Conservation (phyloP, 768 basidiomycete genomes). For the Tulasnella calospora region DNA sequence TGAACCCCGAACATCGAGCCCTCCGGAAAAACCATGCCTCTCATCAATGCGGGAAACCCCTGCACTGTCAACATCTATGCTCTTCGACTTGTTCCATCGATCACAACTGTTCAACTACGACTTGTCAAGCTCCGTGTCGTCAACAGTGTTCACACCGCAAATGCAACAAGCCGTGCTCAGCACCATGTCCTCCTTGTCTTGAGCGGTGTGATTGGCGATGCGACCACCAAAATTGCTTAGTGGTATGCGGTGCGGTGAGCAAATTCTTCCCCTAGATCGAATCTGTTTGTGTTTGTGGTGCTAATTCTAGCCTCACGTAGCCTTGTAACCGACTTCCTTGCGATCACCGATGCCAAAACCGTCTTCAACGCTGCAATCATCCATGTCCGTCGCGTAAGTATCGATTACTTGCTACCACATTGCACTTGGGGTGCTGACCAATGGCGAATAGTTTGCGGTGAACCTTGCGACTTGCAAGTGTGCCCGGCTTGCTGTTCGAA, state of each 20-base stretch:
- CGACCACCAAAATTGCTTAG: slow-evolving; percentile 50
- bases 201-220: slow-evolving; percentile 60
- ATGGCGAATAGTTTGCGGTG: slow-evolving; percentile 54
- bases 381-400: slow-evolving; percentile 12
- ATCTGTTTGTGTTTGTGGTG: not conserved
- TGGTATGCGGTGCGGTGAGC: slow-evolving; percentile 66
- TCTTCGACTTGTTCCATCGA: slow-evolving; percentile 43
- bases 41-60: slow-evolving; percentile 49
- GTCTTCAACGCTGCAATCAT: not conserved
- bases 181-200: slow-evolving; percentile 57
- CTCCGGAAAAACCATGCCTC: slow-evolving; percentile 37
- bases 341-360: not conserved
- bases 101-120: slow-evolving; percentile 45
- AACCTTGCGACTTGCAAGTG: slow-evolving; percentile 52
- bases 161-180: slow-evolving; percentile 49
- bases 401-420: not conserved
- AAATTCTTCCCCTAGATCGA: not conserved
- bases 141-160: slow-evolving; percentile 52
- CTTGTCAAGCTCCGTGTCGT: slow-evolving; percentile 48
- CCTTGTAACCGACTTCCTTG: slow-evolving; percentile 5
- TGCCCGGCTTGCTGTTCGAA: slow-evolving; percentile 50
- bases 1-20: slow-evolving; percentile 27
- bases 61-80: slow-evolving; percentile 58
- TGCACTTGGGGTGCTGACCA: slow-evolving; percentile 18
- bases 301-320: slow-evolving; percentile 40